phyloP scores from a whole-genome alignment of 116 monocot species.

The Zostera marina region DNA sequence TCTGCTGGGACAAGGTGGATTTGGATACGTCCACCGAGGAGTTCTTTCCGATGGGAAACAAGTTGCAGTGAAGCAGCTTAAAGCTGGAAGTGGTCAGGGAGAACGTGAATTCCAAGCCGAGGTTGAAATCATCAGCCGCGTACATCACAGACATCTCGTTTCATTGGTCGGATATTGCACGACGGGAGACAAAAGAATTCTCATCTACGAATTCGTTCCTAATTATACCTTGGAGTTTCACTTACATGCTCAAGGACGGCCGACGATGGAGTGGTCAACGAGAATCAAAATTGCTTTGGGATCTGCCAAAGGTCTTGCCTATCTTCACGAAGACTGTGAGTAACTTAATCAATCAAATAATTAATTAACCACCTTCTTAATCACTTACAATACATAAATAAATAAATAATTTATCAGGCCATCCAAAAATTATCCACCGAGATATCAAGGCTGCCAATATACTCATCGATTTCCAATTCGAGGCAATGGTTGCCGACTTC shows the following conservation, averaged over 20 bases:
- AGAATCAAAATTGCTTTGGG: no score
- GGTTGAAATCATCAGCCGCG: slow-evolving; percentile 63
- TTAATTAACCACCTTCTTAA: no score
- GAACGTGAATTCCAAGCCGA: slow-evolving; percentile 78
- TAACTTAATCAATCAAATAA: no score
- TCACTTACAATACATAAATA: no score
- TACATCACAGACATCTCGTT: slow-evolving; percentile 71
- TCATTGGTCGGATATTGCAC: slow-evolving; percentile 67
- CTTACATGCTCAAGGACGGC: slow-evolving; percentile 31
- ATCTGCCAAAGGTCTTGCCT: no score
- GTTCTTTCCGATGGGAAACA: slow-evolving; percentile 43
- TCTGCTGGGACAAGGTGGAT: slow-evolving; percentile 81
- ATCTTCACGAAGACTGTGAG: no score
- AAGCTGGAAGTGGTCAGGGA: slow-evolving; percentile 51
- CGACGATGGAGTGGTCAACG: no score
- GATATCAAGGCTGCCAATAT: no score
- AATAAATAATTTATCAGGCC: no score
- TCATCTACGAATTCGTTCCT: slow-evolving; percentile 68
- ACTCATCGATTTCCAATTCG: neutral
- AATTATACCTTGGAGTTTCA: slow-evolving; percentile 67
- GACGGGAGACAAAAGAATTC: slow-evolving; percentile 32
- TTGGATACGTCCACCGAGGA: slow-evolving; percentile 66
- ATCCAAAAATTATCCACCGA: no score
- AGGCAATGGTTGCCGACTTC: slow-evolving; percentile 6
- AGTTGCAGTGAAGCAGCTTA: slow-evolving; percentile 64